phyloP scores from a whole-genome alignment of 495 filamentous ascomycete species.

The Hypoxylon intermedium region DNA sequence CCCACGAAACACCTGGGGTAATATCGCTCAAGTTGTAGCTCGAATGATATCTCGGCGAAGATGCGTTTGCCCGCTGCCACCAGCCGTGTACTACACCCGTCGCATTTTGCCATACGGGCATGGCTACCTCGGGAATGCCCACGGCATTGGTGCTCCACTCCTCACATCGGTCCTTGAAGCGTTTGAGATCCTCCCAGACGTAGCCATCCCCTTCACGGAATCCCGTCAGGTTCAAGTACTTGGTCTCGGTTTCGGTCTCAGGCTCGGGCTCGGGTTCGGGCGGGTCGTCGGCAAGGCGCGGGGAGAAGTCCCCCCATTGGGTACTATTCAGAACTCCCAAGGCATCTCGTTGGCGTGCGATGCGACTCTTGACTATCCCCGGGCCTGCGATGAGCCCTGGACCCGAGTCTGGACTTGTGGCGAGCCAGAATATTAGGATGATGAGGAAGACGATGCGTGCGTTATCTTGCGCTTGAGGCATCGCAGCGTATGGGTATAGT shows the following conservation, averaged over 20 bases:
- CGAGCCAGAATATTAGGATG: constrained; percentile 52
- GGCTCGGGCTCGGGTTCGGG: constrained; percentile 48
- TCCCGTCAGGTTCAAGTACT: constrained; percentile 79
- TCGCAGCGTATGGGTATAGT: constrained; percentile 34
- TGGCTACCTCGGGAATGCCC: constrained; percentile 45
- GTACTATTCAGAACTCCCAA: constrained; percentile 73
- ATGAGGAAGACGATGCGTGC: constrained; percentile 49
- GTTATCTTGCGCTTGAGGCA: constrained; percentile 53
- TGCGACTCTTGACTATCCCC: constrained; percentile 46
- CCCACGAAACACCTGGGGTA: constrained; percentile 51
- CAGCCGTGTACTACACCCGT: constrained; percentile 77
- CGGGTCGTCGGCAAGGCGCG: constrained; percentile 44
- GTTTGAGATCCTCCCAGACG: constrained; percentile 70
- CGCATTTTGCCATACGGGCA: constrained; percentile 76
- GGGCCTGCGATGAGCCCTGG: constrained; percentile 51
- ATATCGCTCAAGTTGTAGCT: constrained; percentile 58
- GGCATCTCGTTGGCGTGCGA: constrained; percentile 60
- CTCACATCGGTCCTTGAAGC: constrained; percentile 52
- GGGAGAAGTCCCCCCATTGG: constrained; percentile 75
- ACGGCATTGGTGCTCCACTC: constrained; percentile 54
- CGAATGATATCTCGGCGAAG: constrained; percentile 41
- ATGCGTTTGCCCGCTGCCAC: constrained; percentile 69
- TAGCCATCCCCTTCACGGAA: constrained; percentile 75
- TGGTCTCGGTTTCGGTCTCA: constrained; percentile 53
- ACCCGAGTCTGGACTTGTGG: constrained; percentile 48